A percentile compares a stretch with the other conserved stretches of the same genome.
phyloP scores from a whole-genome alignment of 2,329 filamentous ascomycete genomes.

The Arthrobotrys iridis region DNA sequence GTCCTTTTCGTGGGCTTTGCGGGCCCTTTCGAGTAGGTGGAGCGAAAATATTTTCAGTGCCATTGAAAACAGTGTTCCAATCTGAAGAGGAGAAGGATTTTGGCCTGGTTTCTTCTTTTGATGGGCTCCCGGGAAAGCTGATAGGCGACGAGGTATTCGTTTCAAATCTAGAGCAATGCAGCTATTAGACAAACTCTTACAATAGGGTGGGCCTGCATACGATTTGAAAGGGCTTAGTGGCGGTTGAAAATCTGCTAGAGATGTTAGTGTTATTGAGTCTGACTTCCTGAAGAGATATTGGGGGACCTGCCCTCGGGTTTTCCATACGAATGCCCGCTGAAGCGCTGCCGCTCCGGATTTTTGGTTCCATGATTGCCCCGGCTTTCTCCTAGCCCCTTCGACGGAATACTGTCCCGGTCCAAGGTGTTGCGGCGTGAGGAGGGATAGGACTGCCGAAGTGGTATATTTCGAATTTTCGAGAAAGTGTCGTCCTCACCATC shows the following conservation, averaged over 20 bases:
- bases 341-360: constrained; percentile 24
- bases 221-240: constrained; percentile 34
- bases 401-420: constrained; percentile 17
- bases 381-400: neutral
- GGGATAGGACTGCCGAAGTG: constrained; percentile 39
- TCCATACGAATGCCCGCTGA: constrained; percentile 4
- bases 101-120: constrained; percentile 7
- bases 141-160: constrained; percentile 25
- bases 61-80: constrained; percentile 45
- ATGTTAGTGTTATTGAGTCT: neutral
- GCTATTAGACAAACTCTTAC: neutral
- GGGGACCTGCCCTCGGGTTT: constrained; percentile 30
- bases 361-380: constrained; percentile 6
- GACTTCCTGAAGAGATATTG: neutral
- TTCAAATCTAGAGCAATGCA: constrained; percentile 23
- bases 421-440: constrained; percentile 40
- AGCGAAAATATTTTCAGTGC: constrained; percentile 42
- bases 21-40: constrained; percentile 27
- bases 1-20: constrained; percentile 43
- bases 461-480: constrained; percentile 13
- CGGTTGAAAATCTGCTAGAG: neutral
- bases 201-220: neutral
- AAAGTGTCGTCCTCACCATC: constrained; percentile 38
- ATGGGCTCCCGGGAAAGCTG: constrained; percentile 9
- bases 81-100: constrained; percentile 42